phyloP scores from a whole-genome alignment of 23 red algal species.

The Pyropia haitanensis region DNA sequence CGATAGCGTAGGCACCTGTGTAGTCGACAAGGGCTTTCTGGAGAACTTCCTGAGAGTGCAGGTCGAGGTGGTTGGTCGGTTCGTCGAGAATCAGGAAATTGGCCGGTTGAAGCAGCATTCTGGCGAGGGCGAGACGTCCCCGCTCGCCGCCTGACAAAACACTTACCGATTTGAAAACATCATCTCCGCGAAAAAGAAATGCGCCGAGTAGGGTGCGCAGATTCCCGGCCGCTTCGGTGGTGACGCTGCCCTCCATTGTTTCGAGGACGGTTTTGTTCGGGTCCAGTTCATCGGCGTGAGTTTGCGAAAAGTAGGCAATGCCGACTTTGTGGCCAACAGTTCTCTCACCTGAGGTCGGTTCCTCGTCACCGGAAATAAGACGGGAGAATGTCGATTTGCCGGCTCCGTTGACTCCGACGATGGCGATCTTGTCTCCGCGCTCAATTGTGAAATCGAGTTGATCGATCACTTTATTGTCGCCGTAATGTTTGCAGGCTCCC shows the following conservation, averaged over 20 bases:
- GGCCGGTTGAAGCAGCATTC: constrained; percentile 1
- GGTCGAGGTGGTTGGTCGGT: constrained; percentile 36
- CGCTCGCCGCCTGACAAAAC: constrained; percentile 24
- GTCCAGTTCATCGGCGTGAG: neutral
- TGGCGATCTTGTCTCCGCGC: too few relatives aligned
- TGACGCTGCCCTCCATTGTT: neutral
- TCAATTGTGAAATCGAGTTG: too few relatives aligned
- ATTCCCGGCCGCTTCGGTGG: neutral
- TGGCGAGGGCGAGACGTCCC: constrained; percentile 9
- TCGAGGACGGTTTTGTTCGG: neutral
- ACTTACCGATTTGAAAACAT: constrained; percentile 1
- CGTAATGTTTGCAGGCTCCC: too few relatives aligned
- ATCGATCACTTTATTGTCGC: too few relatives aligned
- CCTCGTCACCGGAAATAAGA: constrained; percentile 1
- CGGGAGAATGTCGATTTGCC: neutral
- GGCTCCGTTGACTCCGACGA: neutral
- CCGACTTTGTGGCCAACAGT: neutral
- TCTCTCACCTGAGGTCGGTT: neutral
- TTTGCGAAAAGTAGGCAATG: neutral
- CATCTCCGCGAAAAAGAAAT: constrained; percentile 5
- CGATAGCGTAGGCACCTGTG: constrained; percentile 9
- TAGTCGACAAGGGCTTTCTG: constrained; percentile 8
- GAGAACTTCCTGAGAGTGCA: neutral
- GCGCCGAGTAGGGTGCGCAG: neutral
- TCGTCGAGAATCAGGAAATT: constrained; percentile 41